phyloP scores from a whole-genome alignment of 179 eudicot species.

The Spergularia azorica region DNA sequence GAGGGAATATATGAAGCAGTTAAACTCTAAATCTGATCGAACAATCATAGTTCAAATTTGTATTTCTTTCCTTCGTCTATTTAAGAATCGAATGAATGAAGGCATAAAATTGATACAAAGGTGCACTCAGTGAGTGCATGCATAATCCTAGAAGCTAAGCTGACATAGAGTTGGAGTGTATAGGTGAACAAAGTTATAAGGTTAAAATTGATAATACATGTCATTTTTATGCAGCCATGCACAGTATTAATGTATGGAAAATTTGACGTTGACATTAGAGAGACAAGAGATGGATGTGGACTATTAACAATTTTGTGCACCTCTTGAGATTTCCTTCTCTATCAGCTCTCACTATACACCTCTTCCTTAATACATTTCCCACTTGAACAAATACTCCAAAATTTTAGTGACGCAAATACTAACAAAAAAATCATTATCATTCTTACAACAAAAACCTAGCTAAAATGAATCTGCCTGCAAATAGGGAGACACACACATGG shows the following conservation, averaged over 20 bases:
- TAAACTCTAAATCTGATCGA: too few species aligned
- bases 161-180: constrained; percentile 1
- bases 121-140: not conserved
- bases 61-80: too few species aligned
- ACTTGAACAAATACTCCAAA: not conserved
- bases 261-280: constrained; percentile 22
- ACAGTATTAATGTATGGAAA: constrained; percentile 5
- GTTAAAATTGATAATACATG: not conserved
- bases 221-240: not conserved
- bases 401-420: constrained; percentile 12
- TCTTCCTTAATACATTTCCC: not conserved
- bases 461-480: constrained; percentile 24
- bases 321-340: constrained; percentile 29
- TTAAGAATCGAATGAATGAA: too few species aligned
- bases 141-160: not conserved
- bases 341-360: constrained; percentile 15
- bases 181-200: not conserved
- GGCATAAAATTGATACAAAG: not conserved
- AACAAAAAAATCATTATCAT: not conserved
- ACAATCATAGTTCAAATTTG: too few species aligned
- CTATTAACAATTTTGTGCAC: constrained; percentile 33
- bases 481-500: constrained; percentile 31
- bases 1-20: too few species aligned
- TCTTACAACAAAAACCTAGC: not conserved
- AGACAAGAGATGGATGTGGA: constrained; percentile 24